Evolutionary conservation across 768 basidiomycete species (phyloP), one percentile per base, ranked within the genome.

Genomic region (Mycena rebaudengoi): DNA sequence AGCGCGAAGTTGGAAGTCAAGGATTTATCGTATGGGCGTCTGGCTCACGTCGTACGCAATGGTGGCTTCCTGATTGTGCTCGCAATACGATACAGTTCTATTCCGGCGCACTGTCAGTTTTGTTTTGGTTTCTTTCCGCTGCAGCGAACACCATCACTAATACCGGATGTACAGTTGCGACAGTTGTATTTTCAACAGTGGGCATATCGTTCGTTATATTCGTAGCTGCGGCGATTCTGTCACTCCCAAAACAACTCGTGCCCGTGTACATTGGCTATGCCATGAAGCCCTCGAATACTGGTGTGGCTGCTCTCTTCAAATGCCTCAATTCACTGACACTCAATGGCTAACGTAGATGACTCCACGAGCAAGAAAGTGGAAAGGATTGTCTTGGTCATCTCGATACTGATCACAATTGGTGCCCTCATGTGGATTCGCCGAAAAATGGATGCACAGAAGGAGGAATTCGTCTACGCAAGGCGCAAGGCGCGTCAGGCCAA

Each of bases 251-350:
- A 71, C 92, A 96, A 73, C 90, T 98, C 67, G 85, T 94, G 65
- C 91, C 91, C 13, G 96, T 97, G 13, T 98, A 98, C 71, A 83
- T 96, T 12, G 95, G 95, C 29, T 94, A 92, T 28, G 80, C 91
- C 21, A 72, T 93, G 8, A 85, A 90, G 65, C 79, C 85, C 53
- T 80, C 83, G 7, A 76, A 70, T 8, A 77, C 71, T 13, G 79
- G 81, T 25, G 70, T 6, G 64, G 30, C 62, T 28, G 7, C 6
- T 76, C 74, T 35, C 76, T 73, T 70, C 81, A n/a, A n/a, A 72
- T 5, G 81, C 80, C 62, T 83, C 4, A 7, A 5, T 30, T 30
- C 7, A 26, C 23, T 23, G 5, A 5, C 21, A 3, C 33, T 21
- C 16, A 10, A n/a, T 40, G 11, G 30, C 23, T 12, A 6, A 2